Evolutionary conservation across 169 alveolate species (phyloP).

Genomic region (Miamiensis avidus): DNA sequence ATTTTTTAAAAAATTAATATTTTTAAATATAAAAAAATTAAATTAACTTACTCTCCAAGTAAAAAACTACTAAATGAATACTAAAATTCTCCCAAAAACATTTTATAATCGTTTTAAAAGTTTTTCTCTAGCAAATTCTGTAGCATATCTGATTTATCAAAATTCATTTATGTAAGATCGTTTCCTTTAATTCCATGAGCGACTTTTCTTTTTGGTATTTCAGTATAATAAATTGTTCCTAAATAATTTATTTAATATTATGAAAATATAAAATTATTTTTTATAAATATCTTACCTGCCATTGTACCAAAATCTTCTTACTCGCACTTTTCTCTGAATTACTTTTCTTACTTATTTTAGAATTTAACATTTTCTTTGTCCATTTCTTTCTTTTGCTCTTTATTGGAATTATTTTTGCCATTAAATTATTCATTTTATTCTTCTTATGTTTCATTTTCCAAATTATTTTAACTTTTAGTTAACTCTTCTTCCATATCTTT

Average conservation of each 20-base stretch:
- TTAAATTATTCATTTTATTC: constrained; percentile 6
- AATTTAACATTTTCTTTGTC: constrained; percentile 31
- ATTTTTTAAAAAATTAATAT: too few relatives aligned
- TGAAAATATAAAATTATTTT: too few relatives aligned
- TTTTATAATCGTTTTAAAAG: constrained; percentile 19
- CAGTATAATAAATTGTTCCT: constrained; percentile 54
- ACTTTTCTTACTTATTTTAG: constrained; percentile 20
- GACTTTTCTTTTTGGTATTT: constrained; percentile 42
- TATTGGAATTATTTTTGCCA: constrained; percentile 9
- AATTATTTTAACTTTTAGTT: neutral
- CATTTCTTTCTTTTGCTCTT: neutral
- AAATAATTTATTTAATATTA: too few relatives aligned
- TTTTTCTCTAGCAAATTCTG: constrained; percentile 25
- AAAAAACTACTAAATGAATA: constrained; percentile 57
- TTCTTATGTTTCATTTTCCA: constrained; percentile 1
- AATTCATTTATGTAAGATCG: constrained; percentile 46
- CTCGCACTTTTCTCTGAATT: constrained; percentile 26
- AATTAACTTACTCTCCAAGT: constrained; percentile 37
- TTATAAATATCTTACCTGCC: too few relatives aligned
- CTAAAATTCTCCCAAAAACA: constrained; percentile 64
- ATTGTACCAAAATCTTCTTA: constrained; percentile 13
- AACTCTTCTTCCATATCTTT: neutral
- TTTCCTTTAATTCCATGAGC: constrained; percentile 34
- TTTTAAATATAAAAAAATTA: too few relatives aligned
- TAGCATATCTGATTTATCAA: constrained; percentile 54